Conservation (phyloP, 2,329 filamentous ascomycete genomes). For the Ophiostoma triangulosporum region DNA sequence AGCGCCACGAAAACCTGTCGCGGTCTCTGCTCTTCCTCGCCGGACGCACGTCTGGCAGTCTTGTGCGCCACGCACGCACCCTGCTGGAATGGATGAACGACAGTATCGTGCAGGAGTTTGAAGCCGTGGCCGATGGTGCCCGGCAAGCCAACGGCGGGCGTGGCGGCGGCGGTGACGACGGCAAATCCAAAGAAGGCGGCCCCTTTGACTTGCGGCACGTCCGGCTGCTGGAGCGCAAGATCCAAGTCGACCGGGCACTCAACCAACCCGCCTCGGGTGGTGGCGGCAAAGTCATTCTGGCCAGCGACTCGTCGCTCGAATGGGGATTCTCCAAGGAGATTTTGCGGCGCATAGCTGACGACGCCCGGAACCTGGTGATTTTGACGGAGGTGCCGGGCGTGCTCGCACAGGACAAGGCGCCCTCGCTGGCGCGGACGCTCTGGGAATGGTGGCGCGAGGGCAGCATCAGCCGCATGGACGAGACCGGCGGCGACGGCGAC, state of each 20-base stretch:
- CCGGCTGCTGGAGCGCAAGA: slow-evolving; percentile 67
- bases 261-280: slow-evolving; percentile 32
- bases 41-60: slow-evolving; percentile 73
- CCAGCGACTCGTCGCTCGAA: slow-evolving; percentile 78
- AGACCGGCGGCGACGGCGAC: slow-evolving; percentile 35
- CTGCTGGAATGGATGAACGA: slow-evolving; percentile 99
- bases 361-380: slow-evolving; percentile 71
- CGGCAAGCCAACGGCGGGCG: slow-evolving; percentile 32
- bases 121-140: slow-evolving; percentile 46
- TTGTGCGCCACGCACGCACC: slow-evolving; percentile 79
- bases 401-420: slow-evolving; percentile 29
- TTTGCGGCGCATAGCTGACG: slow-evolving; percentile 58
- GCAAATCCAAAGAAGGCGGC: slow-evolving; percentile 42
- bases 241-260: slow-evolving; percentile 60
- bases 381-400: slow-evolving; percentile 60
- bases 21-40: slow-evolving; percentile 62
- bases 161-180: slow-evolving; percentile 35
- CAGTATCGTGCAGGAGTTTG: slow-evolving; percentile 82
- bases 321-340: slow-evolving; percentile 90
- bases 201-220: slow-evolving; percentile 87
- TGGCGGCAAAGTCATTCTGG: slow-evolving; percentile 64
- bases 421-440: slow-evolving; percentile 57
- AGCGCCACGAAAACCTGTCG: slow-evolving; percentile 35
- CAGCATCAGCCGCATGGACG: slow-evolving; percentile 30
- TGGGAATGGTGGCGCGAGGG: slow-evolving; percentile 64